Conservation (phyloP, 192 early-diverging fungal species). For the Mortierella hygrophila region DNA sequence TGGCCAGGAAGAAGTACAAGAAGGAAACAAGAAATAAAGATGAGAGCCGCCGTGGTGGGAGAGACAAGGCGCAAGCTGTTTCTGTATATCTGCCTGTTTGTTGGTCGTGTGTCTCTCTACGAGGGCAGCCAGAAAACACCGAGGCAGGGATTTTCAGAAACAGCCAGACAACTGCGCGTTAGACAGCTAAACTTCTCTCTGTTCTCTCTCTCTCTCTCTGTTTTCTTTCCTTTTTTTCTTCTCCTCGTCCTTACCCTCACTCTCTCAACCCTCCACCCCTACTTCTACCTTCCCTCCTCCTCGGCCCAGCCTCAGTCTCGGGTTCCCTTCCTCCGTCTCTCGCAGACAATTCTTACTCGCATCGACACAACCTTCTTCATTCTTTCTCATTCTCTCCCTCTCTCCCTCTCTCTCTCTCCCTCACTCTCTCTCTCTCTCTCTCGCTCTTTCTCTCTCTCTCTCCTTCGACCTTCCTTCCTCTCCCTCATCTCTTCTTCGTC, state of each 20-base stretch:
- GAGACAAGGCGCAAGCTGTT: too few species aligned
- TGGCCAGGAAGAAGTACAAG: background rate
- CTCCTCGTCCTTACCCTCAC: background rate
- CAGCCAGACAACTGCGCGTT: too few species aligned
- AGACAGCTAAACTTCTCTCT: background rate
- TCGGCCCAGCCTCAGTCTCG: background rate
- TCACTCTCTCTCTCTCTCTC: background rate
- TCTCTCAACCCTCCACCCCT: background rate
- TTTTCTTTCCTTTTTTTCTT: background rate
- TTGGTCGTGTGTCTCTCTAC: background rate
- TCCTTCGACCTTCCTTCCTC: background rate
- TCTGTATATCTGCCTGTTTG: too few species aligned
- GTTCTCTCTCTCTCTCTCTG: background rate
- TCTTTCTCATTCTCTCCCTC: background rate
- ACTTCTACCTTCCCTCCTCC: background rate
- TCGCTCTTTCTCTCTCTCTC: background rate
- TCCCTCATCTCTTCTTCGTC: background rate
- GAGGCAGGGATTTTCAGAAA: too few species aligned
- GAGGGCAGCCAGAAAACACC: background rate
- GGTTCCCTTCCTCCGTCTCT: background rate
- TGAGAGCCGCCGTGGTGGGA: too few species aligned
- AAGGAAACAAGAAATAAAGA: background rate
- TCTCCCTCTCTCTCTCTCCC: background rate
- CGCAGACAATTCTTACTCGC: background rate
- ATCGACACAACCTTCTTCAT: background rate